phyloP scores from a whole-genome alignment of 768 basidiomycete genomes.

The Naganishia onofrii region DNA sequence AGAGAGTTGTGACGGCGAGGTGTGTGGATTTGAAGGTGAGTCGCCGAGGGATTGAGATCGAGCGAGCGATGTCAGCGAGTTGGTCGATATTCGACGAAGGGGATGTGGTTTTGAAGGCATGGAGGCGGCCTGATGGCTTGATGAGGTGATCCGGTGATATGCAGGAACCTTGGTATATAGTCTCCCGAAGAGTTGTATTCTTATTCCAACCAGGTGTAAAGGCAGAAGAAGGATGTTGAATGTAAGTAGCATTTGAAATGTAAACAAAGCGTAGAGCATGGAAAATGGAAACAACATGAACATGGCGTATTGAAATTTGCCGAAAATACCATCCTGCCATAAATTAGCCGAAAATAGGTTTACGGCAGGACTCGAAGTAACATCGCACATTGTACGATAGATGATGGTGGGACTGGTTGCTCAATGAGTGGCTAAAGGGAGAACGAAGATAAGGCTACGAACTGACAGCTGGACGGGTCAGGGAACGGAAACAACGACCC shows the following conservation, averaged over 20 bases:
- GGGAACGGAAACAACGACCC: no score
- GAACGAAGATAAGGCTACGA: no score
- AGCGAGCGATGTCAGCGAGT: conserved; percentile 81
- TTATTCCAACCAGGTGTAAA: neutral
- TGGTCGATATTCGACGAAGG: conserved; percentile 82
- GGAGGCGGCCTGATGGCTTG: neutral
- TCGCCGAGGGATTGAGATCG: conserved; percentile 58
- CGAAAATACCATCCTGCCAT: no score
- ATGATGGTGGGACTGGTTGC: no score
- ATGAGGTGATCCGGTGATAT: neutral
- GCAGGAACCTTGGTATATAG: neutral
- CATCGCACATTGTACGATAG: no score
- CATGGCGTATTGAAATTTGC: neutral
- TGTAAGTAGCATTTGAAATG: neutral
- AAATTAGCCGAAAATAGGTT: no score
- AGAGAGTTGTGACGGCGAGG: conserved; percentile 77
- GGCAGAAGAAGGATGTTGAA: neutral
- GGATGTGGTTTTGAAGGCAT: conserved; percentile 54
- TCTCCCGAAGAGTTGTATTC: no score
- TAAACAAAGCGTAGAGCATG: neutral
- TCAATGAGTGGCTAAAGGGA: no score
- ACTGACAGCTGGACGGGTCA: no score
- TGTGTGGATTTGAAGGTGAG: conserved; percentile 51
- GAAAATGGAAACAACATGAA: neutral
- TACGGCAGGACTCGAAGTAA: no score